phyloP scores from a whole-genome alignment of 495 filamentous ascomycete species.

The Penicillium verhagenii region DNA sequence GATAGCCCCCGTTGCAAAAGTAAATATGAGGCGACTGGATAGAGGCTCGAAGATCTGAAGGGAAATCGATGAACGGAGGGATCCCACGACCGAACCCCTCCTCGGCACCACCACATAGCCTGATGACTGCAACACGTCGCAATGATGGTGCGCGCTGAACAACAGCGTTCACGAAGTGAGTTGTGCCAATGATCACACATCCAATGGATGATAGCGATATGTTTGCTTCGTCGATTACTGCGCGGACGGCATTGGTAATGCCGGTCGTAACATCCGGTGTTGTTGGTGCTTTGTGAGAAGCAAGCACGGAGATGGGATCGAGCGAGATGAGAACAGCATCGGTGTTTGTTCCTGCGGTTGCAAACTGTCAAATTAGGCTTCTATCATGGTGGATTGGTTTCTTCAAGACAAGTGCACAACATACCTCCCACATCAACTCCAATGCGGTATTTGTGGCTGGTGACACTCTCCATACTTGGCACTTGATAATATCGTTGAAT shows the following conservation, averaged over 20 bases:
- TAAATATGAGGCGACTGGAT: constrained; percentile 22
- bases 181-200: constrained; percentile 61
- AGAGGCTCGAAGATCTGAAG: constrained; percentile 26
- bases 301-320: constrained; percentile 48
- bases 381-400: background rate
- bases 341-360: constrained; percentile 55
- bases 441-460: background rate
- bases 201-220: constrained; percentile 42
- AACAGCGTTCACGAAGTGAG: constrained; percentile 64
- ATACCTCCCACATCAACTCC: background rate
- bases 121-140: constrained; percentile 49
- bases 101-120: constrained; percentile 47
- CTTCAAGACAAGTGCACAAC: background rate
- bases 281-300: constrained; percentile 57
- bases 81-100: constrained; percentile 49
- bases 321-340: constrained; percentile 56
- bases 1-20: constrained; percentile 23
- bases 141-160: constrained; percentile 50
- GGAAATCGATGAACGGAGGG: constrained; percentile 50
- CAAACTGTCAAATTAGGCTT: background rate
- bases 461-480: background rate
- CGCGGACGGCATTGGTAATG: constrained; percentile 50
- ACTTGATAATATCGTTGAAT: background rate
- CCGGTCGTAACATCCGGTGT: constrained; percentile 56
- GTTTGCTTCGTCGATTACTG: constrained; percentile 41